These are phyloP conservation scores for Hymenoscyphus salicellus DNA, from an alignment of 2,329 filamentous ascomycete genomes.

Conservation along the genomic window DNA sequence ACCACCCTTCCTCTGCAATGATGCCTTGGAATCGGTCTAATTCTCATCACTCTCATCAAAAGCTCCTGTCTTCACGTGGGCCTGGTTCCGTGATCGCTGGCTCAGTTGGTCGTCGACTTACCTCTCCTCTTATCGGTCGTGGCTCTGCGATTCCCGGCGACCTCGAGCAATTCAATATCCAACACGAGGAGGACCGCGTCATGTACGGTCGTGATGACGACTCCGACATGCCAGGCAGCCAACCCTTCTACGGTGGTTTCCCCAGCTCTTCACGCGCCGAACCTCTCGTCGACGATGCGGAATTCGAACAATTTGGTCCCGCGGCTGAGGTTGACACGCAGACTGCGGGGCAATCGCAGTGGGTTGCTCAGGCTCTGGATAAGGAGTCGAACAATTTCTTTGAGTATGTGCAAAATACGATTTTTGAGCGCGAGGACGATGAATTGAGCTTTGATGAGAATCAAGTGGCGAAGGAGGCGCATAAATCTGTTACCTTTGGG, in stretches of 20 bases:
- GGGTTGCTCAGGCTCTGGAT: constrained; percentile 52
- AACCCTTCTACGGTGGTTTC: constrained; percentile 16
- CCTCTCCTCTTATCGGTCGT: constrained; percentile 58
- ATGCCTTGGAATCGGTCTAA: constrained; percentile 68
- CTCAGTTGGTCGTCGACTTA: constrained; percentile 45
- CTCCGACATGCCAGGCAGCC: constrained; percentile 7
- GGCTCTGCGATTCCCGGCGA: constrained; percentile 30
- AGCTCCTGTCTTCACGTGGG: constrained; percentile 37
- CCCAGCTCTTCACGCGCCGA: constrained; percentile 14
- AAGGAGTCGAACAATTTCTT: constrained; percentile 62
- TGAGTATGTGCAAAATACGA: constrained; percentile 51
- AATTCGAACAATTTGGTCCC: constrained; percentile 45
- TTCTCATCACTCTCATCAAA: constrained; percentile 49
- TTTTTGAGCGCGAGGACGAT: constrained; percentile 38
- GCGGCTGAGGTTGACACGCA: constrained; percentile 46
- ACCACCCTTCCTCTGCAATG: constrained; percentile 58
- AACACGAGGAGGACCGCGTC: constrained; percentile 24
- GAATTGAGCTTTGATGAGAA: constrained; percentile 17
- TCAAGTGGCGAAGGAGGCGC: constrained; percentile 13
- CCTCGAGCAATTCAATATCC: constrained; percentile 24
- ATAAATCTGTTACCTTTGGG: constrained; percentile 61
- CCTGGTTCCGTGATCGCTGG: constrained; percentile 19
- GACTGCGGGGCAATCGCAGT: constrained; percentile 45
- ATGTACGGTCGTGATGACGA: constrained; percentile 30
- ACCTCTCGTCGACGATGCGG: constrained; percentile 29